Base-by-base conservation (phyloP, 768 basidiomycete genomes). In the Mycena vitilis region DNA sequence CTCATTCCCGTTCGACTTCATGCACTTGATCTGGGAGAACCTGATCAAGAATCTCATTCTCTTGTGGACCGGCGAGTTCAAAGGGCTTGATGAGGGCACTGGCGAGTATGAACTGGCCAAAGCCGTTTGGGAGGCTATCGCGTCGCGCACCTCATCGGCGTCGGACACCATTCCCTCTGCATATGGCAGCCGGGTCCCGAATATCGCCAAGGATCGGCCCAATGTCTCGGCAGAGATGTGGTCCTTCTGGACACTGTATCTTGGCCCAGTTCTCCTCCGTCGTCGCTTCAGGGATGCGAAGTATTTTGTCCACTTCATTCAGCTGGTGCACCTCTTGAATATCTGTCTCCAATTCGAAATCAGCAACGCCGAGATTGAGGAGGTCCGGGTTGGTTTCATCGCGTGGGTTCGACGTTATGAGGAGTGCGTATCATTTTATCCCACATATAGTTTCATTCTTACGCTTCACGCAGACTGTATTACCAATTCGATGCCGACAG, bases 301-400 rank as follows among this genome's bases (percentile, higher is more conserved):
- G 18, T 86, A 84, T 69, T 86, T 80, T 67, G 68, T 76, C 0
- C 85, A 87, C 68, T 85, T 85, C 65, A 55, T 84, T 11, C 22
- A 75, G 6, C 79, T 87, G 18, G 79, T 83, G 23, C 42, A 68
- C 3, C 75, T 86, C 2, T 69, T 86, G 51, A 75, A 77, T 37
- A 51, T 68, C 4, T 81, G 79, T 62, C 42, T 68, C 18, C 38
- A 68, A 49, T 58, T 66, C 47, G 52, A 63, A 34, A 54, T 38
- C 15, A 36, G 3, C 16, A 23, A 55, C n/a, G 48, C n/a, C 5
- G 42, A 65, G 20, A 52, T 65, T 36, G 54, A 65, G 20, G 49
- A 57, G 16, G 36, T 57, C 22, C n/a, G 57, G 16, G 58, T 36
- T 20, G 56, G 58, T n/a, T 66, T 54, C 38, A 58, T 66, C 22